Conservation (phyloP, 1,284 basidiomycete genomes). For the Entoloma clypeatum region DNA sequence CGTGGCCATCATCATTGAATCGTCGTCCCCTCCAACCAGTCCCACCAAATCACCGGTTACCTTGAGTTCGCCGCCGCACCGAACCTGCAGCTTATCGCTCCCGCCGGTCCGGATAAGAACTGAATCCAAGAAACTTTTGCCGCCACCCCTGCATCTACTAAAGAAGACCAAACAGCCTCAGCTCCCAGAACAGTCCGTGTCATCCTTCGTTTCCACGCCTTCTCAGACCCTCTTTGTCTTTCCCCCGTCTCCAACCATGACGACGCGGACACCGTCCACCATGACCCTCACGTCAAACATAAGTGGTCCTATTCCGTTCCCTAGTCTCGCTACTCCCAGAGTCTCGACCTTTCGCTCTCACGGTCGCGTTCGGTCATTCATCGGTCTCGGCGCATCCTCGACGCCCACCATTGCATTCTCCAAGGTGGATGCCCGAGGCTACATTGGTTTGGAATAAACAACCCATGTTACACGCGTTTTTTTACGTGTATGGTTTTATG, state of each 20-base stretch:
- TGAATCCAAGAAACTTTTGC: constrained; percentile 51
- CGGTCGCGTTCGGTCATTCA: constrained; percentile 66
- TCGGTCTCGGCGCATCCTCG: constrained; percentile 60
- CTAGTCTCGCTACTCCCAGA: constrained; percentile 61
- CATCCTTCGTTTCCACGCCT: constrained; percentile 29
- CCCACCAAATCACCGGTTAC: constrained; percentile 12
- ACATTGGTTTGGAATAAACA: constrained; percentile 48
- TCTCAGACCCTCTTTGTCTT: constrained; percentile 81
- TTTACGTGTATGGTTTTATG: too few species aligned
- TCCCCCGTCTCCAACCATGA: constrained; percentile 69
- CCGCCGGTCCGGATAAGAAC: constrained; percentile 45
- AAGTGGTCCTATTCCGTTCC: constrained; percentile 51
- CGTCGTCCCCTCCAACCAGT: constrained; percentile 21
- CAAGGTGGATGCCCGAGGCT: constrained; percentile 75
- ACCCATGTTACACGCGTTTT: too few species aligned
- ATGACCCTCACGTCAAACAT: constrained; percentile 67
- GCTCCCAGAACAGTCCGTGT: constrained; percentile 21
- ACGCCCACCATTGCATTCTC: constrained; percentile 80
- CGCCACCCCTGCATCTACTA: constrained; percentile 43
- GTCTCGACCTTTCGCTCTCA: constrained; percentile 66
- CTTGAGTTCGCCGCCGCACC: constrained; percentile 11
- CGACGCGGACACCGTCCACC: constrained; percentile 64
- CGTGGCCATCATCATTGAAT: constrained; percentile 43
- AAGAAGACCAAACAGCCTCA: constrained; percentile 25
- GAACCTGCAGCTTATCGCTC: constrained; percentile 25